Percentiles rank a stretch among this genome's conserved stretches.
phyloP scores from a whole-genome alignment of 1,139 yeast species.

The Yamadazyma buinensis region DNA sequence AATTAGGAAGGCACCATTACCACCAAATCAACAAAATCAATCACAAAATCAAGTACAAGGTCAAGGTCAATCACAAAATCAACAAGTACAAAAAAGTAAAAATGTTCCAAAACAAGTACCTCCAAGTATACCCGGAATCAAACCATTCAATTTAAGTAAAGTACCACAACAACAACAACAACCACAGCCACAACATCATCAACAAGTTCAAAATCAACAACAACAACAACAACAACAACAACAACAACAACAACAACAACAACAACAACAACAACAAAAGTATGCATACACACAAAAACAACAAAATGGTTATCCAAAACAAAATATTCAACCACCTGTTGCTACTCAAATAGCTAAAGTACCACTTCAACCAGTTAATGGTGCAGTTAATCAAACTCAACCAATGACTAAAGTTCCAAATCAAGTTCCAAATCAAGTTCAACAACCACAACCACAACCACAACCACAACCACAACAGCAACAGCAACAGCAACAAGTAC shows the following conservation, averaged over 20 bases:
- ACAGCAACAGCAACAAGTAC: slow-evolving; percentile 1
- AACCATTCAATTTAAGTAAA: slow-evolving; percentile 10
- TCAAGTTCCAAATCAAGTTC: slow-evolving; percentile 12
- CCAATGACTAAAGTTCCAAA: too few species aligned
- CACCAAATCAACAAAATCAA: slow-evolving; percentile 42
- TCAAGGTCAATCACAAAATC: too few species aligned
- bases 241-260: slow-evolving; percentile 9
- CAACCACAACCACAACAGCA: background rate
- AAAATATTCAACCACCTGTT: too few species aligned
- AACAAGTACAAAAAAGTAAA: too few species aligned
- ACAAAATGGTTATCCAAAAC: too few species aligned
- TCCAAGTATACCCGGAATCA: slow-evolving; percentile 25
- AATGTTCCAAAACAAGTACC: slow-evolving; percentile 32
- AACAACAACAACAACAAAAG: slow-evolving; percentile 4
- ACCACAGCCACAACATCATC: slow-evolving; percentile 1
- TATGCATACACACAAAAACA: background rate
- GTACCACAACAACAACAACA: background rate
- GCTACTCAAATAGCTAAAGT: too few species aligned
- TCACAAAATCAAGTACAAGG: too few species aligned
- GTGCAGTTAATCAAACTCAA: too few species aligned
- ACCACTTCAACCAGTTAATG: too few species aligned
- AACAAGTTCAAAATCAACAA: slow-evolving; percentile 12
- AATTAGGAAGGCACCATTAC: slow-evolving; percentile 54
- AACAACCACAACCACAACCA: slow-evolving; percentile 4
- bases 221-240: slow-evolving; percentile 7